phyloP scores from a whole-genome alignment of 2,329 filamentous ascomycete species.

The Neoascochyta sp. region DNA sequence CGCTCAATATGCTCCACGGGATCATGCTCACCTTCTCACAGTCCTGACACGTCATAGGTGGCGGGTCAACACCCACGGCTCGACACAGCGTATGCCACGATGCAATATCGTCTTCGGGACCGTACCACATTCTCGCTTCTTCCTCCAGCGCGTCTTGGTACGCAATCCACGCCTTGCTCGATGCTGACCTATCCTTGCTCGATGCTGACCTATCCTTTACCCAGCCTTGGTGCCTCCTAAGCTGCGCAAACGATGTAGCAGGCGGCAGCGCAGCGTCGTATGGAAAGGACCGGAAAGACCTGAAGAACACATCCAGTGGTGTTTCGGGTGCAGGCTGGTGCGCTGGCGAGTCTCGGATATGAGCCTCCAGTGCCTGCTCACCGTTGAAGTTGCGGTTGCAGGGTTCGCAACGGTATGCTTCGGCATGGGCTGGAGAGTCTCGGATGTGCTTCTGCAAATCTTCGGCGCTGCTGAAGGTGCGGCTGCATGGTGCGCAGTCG shows the following conservation, averaged over 20 bases:
- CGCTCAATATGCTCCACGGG: no score
- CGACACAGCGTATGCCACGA: slow-evolving; percentile 11
- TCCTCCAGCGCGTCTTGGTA: slow-evolving; percentile 10
- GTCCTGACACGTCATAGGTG: no score
- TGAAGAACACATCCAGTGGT: slow-evolving; percentile 8
- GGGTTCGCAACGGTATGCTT: not conserved
- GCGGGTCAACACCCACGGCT: no score
- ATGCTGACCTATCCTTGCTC: slow-evolving; percentile 3
- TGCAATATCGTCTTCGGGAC: slow-evolving; percentile 9
- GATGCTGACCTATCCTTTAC: not conserved
- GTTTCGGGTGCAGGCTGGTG: slow-evolving; percentile 5
- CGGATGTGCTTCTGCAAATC: slow-evolving; percentile 1
- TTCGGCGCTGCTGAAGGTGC: slow-evolving; percentile 1
- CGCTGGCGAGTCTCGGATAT: slow-evolving; percentile 1
- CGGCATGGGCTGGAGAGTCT: slow-evolving; percentile 1
- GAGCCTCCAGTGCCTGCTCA: slow-evolving; percentile 1
- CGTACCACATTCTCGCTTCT: slow-evolving; percentile 13
- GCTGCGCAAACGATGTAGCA: slow-evolving; percentile 24
- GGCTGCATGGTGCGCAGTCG: slow-evolving; percentile 1
- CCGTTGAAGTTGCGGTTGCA: slow-evolving; percentile 1
- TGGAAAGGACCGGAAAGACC: slow-evolving; percentile 4
- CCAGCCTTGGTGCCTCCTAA: slow-evolving; percentile 14
- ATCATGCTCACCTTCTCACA: no score
- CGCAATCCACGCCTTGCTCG: slow-evolving; percentile 7
- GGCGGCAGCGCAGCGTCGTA: slow-evolving; percentile 6